A percentile compares a stretch with the other conserved stretches of the same genome.
phyloP scores from a whole-genome alignment of 2,329 filamentous ascomycete species.

The Pseudopyrenochaeta lycopersici region DNA sequence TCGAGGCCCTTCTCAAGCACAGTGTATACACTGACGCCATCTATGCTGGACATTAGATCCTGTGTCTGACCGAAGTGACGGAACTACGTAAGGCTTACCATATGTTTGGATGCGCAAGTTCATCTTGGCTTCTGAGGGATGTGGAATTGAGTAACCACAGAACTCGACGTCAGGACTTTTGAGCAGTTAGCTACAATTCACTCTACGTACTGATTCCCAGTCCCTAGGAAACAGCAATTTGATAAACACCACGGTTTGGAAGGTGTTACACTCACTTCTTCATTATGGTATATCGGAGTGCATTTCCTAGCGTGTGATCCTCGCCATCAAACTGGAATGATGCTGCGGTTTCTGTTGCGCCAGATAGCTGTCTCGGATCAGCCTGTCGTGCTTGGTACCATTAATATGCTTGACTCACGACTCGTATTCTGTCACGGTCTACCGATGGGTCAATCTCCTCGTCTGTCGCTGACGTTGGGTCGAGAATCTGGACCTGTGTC shows the following conservation, averaged over 20 bases:
- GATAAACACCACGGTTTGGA: too few relatives aligned
- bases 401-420: slow-evolving; percentile 44
- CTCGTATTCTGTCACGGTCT: slow-evolving; percentile 56
- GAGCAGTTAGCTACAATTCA: too few relatives aligned
- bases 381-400: neutral
- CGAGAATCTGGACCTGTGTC: slow-evolving; percentile 26
- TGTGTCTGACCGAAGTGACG: neutral
- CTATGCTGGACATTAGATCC: slow-evolving; percentile 56
- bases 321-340: slow-evolving; percentile 95
- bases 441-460: slow-evolving; percentile 43
- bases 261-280: slow-evolving; percentile 77
- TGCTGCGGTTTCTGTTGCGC: slow-evolving; percentile 83
- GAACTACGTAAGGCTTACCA: slow-evolving; percentile 64
- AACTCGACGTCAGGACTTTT: slow-evolving; percentile 92
- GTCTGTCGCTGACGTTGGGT: slow-evolving; percentile 32
- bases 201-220: too few relatives aligned
- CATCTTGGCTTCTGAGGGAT: slow-evolving; percentile 96
- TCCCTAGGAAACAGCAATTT: too few relatives aligned
- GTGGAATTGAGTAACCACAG: slow-evolving; percentile 96
- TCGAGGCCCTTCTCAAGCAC: slow-evolving; percentile 89
- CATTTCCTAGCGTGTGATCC: slow-evolving; percentile 95
- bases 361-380: slow-evolving; percentile 72
- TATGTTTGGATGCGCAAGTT: slow-evolving; percentile 97
- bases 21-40: slow-evolving; percentile 80
- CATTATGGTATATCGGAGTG: slow-evolving; percentile 94